These are phyloP conservation scores for Microdochium trichocladiopsis DNA, from an alignment of 2,329 filamentous ascomycete genomes.

Conservation along the genomic window DNA sequence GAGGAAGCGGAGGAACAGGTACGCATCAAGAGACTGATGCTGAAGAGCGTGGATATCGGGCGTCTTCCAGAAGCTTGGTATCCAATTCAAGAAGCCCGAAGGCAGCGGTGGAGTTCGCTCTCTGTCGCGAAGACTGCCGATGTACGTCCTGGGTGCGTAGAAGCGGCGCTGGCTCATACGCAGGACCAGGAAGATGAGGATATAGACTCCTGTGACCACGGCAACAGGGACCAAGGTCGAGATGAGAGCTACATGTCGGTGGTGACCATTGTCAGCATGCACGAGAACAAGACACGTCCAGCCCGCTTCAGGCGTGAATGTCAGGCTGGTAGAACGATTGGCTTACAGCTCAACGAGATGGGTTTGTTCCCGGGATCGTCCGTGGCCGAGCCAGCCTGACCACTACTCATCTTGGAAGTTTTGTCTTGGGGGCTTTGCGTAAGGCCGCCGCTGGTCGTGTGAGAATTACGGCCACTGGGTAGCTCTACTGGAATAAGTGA, in stretches of 20 bases:
- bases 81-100: conserved; percentile 59
- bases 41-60: conserved; percentile 77
- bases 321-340: no score
- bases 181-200: conserved; percentile 36
- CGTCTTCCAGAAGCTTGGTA: conserved; percentile 57
- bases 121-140: conserved; percentile 39
- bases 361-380: no score
- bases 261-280: conserved; percentile 5
- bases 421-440: no score
- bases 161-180: conserved; percentile 36
- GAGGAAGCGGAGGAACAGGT: conserved; percentile 83
- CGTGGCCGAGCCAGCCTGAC: no score
- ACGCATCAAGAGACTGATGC: conserved; percentile 87
- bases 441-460: no score
- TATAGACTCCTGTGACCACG: conserved; percentile 28
- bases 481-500: no score
- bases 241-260: conserved; percentile 25
- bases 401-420: no score
- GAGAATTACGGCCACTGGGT: no score
- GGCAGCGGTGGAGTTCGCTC: conserved; percentile 54
- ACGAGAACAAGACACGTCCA: no score
- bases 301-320: no score
- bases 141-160: conserved; percentile 43
- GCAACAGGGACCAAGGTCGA: conserved; percentile 33
- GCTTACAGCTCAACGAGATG: no score